Evolutionary conservation across 176 grass and related monocot genomes (phyloP).

Genomic region (Bothriochloa decipiens): DNA sequence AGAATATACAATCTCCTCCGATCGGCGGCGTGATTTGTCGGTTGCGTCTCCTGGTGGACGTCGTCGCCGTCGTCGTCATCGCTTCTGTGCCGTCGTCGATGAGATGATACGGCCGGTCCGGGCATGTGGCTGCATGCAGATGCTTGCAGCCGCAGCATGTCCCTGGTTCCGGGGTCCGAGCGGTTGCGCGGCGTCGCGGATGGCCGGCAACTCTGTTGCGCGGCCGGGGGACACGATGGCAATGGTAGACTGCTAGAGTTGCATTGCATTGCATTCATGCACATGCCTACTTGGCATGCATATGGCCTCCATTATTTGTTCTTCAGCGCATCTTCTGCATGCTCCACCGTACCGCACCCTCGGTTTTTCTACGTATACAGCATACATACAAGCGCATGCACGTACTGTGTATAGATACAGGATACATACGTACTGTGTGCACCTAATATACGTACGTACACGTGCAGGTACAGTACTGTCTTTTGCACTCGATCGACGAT

Average conservation of each 20-base stretch:
- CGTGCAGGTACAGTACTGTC: neutral
- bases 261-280: neutral
- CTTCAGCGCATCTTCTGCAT: neutral
- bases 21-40: conserved; percentile 1
- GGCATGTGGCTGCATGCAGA: neutral
- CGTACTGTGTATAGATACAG: neutral
- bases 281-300: neutral
- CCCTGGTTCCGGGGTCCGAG: neutral
- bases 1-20: neutral
- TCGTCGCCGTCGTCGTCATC: neutral
- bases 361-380: neutral
- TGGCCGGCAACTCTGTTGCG: conserved; percentile 27
- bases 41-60: neutral
- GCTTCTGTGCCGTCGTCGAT: neutral
- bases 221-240: conserved; percentile 35
- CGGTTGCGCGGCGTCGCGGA: conserved; percentile 21
- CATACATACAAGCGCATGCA: too few species aligned
- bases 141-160: conserved; percentile 5
- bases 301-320: conserved; percentile 15
- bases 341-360: neutral
- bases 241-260: neutral
- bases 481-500: neutral
- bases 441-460: too few species aligned
- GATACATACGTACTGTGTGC: too few species aligned
- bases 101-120: neutral